Evolutionary conservation across 306 rosid species (phyloP).

Genomic region (Ceratonia siliqua): DNA sequence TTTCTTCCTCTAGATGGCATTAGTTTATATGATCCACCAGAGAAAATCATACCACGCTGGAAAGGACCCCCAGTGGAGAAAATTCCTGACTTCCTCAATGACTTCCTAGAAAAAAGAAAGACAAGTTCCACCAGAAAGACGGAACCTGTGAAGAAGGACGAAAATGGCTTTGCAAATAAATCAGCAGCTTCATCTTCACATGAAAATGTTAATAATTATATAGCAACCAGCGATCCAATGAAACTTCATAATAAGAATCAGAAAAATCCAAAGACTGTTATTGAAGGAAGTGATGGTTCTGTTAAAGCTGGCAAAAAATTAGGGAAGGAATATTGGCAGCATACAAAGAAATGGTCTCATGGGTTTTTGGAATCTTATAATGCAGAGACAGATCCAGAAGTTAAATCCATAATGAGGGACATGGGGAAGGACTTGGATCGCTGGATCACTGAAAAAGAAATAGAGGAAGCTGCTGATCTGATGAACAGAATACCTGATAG

Average conservation of each 20-base stretch:
- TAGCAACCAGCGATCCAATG: slow-evolving; percentile 34
- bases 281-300: slow-evolving; percentile 95
- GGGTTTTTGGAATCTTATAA: slow-evolving; percentile 86
- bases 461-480: slow-evolving; percentile 80
- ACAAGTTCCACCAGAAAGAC: slow-evolving; percentile 40
- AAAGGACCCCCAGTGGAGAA: slow-evolving; percentile 77
- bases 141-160: slow-evolving; percentile 50
- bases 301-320: slow-evolving; percentile 74
- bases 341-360: slow-evolving; percentile 93
- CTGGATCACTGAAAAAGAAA: slow-evolving; percentile 91
- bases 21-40: slow-evolving; percentile 83
- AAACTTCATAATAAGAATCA: slow-evolving; percentile 20
- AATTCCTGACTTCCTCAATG: slow-evolving; percentile 64
- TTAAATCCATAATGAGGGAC: slow-evolving; percentile 71
- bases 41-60: slow-evolving; percentile 90
- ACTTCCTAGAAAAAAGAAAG: slow-evolving; percentile 59
- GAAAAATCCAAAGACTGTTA: slow-evolving; percentile 54
- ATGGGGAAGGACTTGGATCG: slow-evolving; percentile 90
- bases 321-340: slow-evolving; percentile 97
- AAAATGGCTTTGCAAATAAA: slow-evolving; percentile 36
- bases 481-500: slow-evolving; percentile 65
- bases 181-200: slow-evolving; percentile 47
- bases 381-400: slow-evolving; percentile 84
- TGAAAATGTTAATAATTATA: slow-evolving; percentile 37
- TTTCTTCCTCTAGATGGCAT: slow-evolving; percentile 66